These are phyloP conservation scores for Calycina herbarum DNA, from an alignment of 2,329 filamentous ascomycete genomes.

Conservation along the genomic window DNA sequence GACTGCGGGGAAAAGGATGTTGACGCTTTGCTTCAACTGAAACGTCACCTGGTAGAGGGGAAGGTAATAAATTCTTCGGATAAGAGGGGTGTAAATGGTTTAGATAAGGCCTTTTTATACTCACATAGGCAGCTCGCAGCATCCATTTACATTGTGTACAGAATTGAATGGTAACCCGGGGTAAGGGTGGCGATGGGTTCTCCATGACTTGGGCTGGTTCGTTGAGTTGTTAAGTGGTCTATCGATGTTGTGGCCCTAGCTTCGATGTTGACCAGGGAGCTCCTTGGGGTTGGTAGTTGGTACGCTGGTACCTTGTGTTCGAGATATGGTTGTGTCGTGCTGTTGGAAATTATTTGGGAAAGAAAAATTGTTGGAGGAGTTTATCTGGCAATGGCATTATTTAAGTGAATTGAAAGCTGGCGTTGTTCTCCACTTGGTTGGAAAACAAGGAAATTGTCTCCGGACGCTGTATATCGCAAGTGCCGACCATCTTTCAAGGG, in stretches of 20 bases:
- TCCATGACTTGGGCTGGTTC: conserved; percentile 3
- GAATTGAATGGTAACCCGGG: conserved; percentile 83
- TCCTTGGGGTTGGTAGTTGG: conserved; percentile 4
- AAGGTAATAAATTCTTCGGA: not conserved
- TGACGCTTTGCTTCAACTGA: not conserved
- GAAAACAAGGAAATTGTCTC: not conserved
- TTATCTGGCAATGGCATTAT: not conserved
- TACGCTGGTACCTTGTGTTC: not conserved
- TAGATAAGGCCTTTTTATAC: conserved; percentile 30
- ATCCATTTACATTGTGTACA: conserved; percentile 94
- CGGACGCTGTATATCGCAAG: no score
- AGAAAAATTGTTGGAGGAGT: not conserved
- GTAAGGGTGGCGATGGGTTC: conserved; percentile 46
- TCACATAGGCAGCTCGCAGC: conserved; percentile 80
- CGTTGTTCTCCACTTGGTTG: not conserved
- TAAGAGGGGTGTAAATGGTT: not conserved
- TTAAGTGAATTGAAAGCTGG: not conserved
- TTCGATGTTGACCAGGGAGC: not conserved
- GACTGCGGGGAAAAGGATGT: conserved; percentile 13
- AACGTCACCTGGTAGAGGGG: not conserved
- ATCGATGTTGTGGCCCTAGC: conserved; percentile 4
- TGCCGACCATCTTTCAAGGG: not conserved
- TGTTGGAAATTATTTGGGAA: not conserved
- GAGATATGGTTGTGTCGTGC: not conserved
- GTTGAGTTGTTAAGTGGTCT: not conserved